These are phyloP conservation scores for Colletotrichum sp. DNA, from an alignment of 2,329 filamentous ascomycete species.

Conservation along the genomic window DNA sequence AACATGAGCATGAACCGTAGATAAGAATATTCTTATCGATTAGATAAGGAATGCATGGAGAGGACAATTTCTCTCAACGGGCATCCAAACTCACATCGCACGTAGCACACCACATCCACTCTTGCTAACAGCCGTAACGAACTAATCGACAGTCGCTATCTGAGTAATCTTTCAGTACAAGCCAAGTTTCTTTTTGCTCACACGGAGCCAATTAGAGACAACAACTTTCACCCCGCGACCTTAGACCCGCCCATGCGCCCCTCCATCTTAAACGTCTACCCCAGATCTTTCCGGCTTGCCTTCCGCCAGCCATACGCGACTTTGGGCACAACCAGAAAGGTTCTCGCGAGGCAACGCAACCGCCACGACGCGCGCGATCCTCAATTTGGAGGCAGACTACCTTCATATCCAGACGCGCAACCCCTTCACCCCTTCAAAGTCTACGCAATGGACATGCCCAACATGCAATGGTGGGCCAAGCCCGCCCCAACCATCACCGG, in stretches of 20 bases:
- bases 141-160: background rate
- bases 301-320: background rate
- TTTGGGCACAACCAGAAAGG: background rate
- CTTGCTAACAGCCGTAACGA: background rate
- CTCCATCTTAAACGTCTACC: background rate
- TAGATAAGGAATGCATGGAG: background rate
- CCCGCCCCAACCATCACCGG: background rate
- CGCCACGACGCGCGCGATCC: background rate
- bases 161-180: background rate
- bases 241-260: background rate
- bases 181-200: background rate
- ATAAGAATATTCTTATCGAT: background rate
- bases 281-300: background rate
- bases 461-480: constrained; percentile 19
- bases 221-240: background rate
- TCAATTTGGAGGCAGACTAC: background rate
- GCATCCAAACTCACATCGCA: background rate
- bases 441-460: background rate
- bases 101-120: background rate
- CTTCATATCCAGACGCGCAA: background rate
- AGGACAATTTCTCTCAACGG: background rate
- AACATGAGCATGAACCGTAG: background rate
- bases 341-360: background rate
- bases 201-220: background rate
- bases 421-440: background rate